Base-by-base conservation (phyloP, 805 yeast genomes). In the Candida methanosorbosa region DNA sequence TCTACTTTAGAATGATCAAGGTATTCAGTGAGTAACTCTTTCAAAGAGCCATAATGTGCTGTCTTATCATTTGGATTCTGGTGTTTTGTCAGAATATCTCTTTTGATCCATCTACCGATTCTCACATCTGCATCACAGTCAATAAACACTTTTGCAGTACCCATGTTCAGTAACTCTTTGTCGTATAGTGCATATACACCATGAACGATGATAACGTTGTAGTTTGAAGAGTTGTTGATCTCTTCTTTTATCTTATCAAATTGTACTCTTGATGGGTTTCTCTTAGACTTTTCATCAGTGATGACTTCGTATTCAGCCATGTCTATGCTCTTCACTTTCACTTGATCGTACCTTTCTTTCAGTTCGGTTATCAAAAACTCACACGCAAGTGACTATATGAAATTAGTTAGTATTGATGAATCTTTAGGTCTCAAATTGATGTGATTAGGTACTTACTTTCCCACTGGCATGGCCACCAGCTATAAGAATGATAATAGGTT, bases 61-160 rank as follows among this genome's bases (percentile, higher is more conserved):
- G 21, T 29, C 36, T 41, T 42, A 4, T 35, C 13, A 3, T 32
- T 16, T 19, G 37, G 30, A 13, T 40, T 22, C 2, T 18, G 13
- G 22, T 18, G 24, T 9, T 35, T 28, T 9, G 42, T 42, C 14
- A 44, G 20, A 13, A 57, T 43, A 22, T 55, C 62, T 31, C 59
- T 43, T 36, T 65, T 61, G 31, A 84, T 79, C 81, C 92, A 75
- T 43, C 94, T 70, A n/a, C 85, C 78, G 27, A 88, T 61, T 36
- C 96, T 61, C 5, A 81, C 75, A 54, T 88, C 97, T 1, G 90
- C 76, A 56, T 88, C 97, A 41, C 86, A 72, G 44, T 84, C 92
- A 13, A 88, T 66, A 46, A 80, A 88, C 2, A 88, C 74, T 49
- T 75, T 80, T 43, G 87, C 63, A 1, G 74, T 64, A 0, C 88